Evolutionary conservation across 768 basidiomycete species (phyloP).

Genomic region (Neoboletus subvelutipes): DNA sequence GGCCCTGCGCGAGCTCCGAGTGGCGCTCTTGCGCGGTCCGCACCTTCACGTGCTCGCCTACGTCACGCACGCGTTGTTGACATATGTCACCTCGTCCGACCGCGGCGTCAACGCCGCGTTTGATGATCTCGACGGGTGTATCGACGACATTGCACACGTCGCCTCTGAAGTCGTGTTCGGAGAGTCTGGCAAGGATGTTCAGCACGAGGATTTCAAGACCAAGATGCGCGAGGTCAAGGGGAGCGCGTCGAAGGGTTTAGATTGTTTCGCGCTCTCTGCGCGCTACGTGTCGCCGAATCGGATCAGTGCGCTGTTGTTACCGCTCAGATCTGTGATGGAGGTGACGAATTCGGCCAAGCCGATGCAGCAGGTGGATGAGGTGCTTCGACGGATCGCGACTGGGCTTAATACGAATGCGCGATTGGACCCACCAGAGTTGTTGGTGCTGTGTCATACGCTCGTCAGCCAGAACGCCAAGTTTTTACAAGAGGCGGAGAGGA

Average conservation of each 20-base stretch:
- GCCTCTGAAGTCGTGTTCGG: slow-evolving; percentile 92
- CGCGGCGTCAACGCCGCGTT: slow-evolving; percentile 47
- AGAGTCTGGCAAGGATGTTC: slow-evolving; percentile 86
- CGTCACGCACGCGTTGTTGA: slow-evolving; percentile 75
- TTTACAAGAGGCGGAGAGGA: slow-evolving; percentile 56
- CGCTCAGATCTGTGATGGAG: slow-evolving; percentile 80
- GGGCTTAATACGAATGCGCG: slow-evolving; percentile 84
- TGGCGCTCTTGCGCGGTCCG: slow-evolving; percentile 84
- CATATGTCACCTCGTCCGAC: slow-evolving; percentile 71
- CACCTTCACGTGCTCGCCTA: slow-evolving; percentile 92
- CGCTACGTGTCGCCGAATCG: slow-evolving; percentile 73
- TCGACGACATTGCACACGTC: slow-evolving; percentile 76
- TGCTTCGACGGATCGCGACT: slow-evolving; percentile 74
- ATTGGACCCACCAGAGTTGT: slow-evolving; percentile 64
- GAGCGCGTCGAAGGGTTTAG: slow-evolving; percentile 79
- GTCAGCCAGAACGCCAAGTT: slow-evolving; percentile 90
- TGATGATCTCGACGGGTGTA: slow-evolving; percentile 67
- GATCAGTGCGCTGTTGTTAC: slow-evolving; percentile 73
- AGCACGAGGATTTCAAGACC: slow-evolving; percentile 88
- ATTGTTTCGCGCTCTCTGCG: slow-evolving; percentile 81
- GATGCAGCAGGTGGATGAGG: slow-evolving; percentile 85
- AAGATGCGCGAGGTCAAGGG: slow-evolving; percentile 90
- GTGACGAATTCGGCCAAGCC: slow-evolving; percentile 79
- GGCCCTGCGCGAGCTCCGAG: slow-evolving; percentile 78
- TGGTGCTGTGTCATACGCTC: slow-evolving; percentile 84